Evolutionary conservation across 2,329 filamentous ascomycete species (phyloP).

Genomic region (Cladophialophora carrionii): DNA sequence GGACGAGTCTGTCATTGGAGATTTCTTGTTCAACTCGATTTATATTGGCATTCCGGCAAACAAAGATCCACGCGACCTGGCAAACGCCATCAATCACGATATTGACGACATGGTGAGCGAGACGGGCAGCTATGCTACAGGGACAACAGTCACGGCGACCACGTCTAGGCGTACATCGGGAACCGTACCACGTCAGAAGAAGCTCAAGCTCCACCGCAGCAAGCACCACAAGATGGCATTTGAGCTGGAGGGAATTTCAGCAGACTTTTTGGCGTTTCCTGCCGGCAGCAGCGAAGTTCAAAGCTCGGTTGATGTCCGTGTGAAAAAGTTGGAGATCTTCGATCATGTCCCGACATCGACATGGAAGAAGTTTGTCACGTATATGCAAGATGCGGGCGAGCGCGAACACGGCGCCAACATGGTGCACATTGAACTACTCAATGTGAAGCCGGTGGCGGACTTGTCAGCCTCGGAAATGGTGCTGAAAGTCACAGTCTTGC

Average conservation of each 20-base stretch:
- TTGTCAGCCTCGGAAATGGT: conserved; percentile 89
- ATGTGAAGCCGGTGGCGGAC: conserved; percentile 80
- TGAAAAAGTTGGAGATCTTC: conserved; percentile 84
- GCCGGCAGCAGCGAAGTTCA: conserved; percentile 77
- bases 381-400: conserved; percentile 83
- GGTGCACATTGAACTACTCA: conserved; percentile 85
- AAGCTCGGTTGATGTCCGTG: conserved; percentile 80
- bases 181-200: conserved; percentile 53
- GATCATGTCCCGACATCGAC: conserved; percentile 94
- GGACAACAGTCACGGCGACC: conserved; percentile 54
- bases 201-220: conserved; percentile 77
- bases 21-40: conserved; percentile 97
- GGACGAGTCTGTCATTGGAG: conserved; percentile 85
- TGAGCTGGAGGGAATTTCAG: conserved; percentile 80
- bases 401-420: conserved; percentile 85
- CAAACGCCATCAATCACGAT: conserved; percentile 82
- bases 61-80: conserved; percentile 78
- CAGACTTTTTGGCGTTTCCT: conserved; percentile 80
- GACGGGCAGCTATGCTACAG: conserved; percentile 84
- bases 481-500: conserved; percentile 75
- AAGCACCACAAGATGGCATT: conserved; percentile 94
- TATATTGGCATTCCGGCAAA: conserved; percentile 92
- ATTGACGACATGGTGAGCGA: conserved; percentile 85
- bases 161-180: conserved; percentile 44
- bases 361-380: conserved; percentile 97